Evolutionary conservation across 805 yeast species (phyloP), one percentile per base, ranked within the genome.

Genomic region (Teunomyces aglyptinius): DNA sequence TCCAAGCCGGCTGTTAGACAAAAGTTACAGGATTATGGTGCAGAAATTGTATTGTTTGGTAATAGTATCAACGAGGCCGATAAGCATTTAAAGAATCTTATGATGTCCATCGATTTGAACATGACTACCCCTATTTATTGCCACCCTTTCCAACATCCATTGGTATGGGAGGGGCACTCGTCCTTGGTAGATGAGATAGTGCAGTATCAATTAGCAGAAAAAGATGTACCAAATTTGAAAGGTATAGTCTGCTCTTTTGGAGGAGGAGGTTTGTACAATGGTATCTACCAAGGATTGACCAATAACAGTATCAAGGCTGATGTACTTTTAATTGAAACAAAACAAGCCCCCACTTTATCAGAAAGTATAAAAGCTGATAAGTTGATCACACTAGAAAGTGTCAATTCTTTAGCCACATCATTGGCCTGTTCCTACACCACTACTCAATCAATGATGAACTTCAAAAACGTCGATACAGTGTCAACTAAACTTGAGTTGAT

Each of bases 391-490:
- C 63, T 83, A 20, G 63, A 68, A 2, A 73, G 77, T 31, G 74
- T 77, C 4, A 59, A 69, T 16, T 78, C 87, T 6, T 64, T 85
- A 45, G 91, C 90, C 2, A 75, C 81, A 2, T 79, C 86, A 0
- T 68, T 85, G 44, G 88, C 89, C 2, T 79, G 88, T 35, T 75
- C 81, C 1, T 74, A 72, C 51, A 80, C 84, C 6, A 76, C 87
- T 0, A 54, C 64, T 6, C 64, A 70, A 53, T 75, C 86, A 0
- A 63, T 82, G 47, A 71, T 68, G 22, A 73, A 75, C 51, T 63
- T 47, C 49, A 50, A 54, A 6, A 48, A 53, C 22, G 45, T 47
- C 27, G 49, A 52, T 11, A 18, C 45, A 3, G 44, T 54, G 7
- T 44, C 43, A 16, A 57, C 68, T 11, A 46, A 48, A 10, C 51